phyloP scores from a whole-genome alignment of 1,139 yeast genomes.

The Kluyveromyces sp. region DNA sequence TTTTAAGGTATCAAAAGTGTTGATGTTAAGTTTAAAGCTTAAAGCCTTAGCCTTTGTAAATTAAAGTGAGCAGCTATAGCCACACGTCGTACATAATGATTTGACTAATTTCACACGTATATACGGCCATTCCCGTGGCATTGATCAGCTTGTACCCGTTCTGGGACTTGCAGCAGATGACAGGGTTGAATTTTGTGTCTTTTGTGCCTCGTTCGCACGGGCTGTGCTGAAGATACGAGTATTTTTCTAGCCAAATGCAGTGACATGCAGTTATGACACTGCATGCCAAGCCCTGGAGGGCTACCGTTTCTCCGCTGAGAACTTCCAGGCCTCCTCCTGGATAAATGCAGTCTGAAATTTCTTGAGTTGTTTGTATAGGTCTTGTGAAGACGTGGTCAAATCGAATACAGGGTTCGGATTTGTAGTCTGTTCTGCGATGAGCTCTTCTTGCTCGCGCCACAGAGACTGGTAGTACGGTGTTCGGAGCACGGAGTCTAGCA shows the following conservation, averaged over 20 bases:
- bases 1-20: background rate
- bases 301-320: background rate
- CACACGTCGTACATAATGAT: background rate
- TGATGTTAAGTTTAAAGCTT: background rate
- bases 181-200: too few relatives aligned
- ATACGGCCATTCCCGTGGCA: too few relatives aligned
- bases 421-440: conserved; percentile 1
- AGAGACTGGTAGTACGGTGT: conserved; percentile 1
- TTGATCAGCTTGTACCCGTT: too few relatives aligned
- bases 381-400: background rate
- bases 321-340: conserved; percentile 6
- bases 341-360: conserved; percentile 5
- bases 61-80: background rate
- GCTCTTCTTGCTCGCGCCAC: conserved; percentile 1
- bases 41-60: background rate
- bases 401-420: conserved; percentile 1
- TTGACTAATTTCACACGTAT: too few relatives aligned
- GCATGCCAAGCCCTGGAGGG: too few relatives aligned
- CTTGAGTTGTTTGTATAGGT: conserved; percentile 6
- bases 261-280: too few relatives aligned
- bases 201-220: too few relatives aligned
- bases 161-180: background rate
- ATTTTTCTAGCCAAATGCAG: too few relatives aligned
- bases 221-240: too few relatives aligned
- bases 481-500: background rate